Evolutionary conservation across 176 grass and related monocot species (phyloP), one percentile per base, ranked within the genome.

Genomic region (Musa itinerans): DNA sequence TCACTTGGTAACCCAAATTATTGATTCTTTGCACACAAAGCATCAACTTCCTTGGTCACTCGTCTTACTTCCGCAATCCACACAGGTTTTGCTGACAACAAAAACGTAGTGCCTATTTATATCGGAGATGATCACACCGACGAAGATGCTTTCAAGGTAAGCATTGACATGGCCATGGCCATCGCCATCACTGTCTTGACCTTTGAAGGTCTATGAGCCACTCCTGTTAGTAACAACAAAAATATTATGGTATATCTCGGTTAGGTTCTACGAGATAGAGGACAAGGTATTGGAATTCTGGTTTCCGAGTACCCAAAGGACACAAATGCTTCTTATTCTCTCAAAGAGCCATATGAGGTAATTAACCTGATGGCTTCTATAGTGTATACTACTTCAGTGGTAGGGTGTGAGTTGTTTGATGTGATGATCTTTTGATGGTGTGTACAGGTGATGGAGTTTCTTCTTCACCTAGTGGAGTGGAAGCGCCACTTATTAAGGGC

Each of bases 91-190:
- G 81, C 77, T 68, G 83, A 92, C 83, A 83, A 87, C 79, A 81
- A 53, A 81, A 16, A 90, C 78, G 89, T 96, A 10, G 72, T 96
- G 16, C 93, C 93, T 1, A 85, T 96, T 12, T 98, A 93, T 69
- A 89, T 93, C 2, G 90, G 94, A 1, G 94, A 98, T 23, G 94
- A 98, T 75, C 90, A 90, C 50, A 98, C 94, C 2, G 94, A 98
- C 57, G 94, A 98, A 76, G 94, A 98, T 76, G 94, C 90, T 73
- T 98, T 98, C 84, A 98, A 98, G 89, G 92, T 96, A 81, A 3
- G n/a, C 8, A 16, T 43, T 34, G 29, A 34, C 29, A 34, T 34
- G 29, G 1, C 15, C 65, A 53, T 15, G 24, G 15, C 27, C 48
- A 23, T 23, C 23, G 23, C 23, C 23, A 25, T 61, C 14, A 58